Evolutionary conservation across 352 stramenopile species (phyloP).

Genomic region (Pelagophyceae sp.): DNA sequence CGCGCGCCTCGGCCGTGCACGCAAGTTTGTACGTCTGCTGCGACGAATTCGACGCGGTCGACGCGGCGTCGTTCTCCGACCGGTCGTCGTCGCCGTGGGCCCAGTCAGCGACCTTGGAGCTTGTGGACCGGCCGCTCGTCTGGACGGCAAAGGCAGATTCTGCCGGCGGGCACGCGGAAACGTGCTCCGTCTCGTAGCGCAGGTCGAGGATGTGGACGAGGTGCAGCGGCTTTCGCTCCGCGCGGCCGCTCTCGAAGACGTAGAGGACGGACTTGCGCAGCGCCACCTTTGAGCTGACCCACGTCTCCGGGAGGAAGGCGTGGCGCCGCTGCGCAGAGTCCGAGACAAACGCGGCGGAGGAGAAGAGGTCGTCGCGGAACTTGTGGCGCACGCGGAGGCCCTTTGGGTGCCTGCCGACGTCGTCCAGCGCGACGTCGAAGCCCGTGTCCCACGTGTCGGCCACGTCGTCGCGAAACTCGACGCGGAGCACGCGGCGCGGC

Average conservation of each 20-base stretch:
- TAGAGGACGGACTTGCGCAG: not conserved
- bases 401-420: not conserved
- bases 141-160: too few species aligned
- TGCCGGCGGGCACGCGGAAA: too few species aligned
- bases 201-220: not conserved
- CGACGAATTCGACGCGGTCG: too few species aligned
- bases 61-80: too few species aligned
- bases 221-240: not conserved
- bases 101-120: not conserved
- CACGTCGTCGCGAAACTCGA: not conserved
- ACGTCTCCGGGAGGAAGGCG: not conserved
- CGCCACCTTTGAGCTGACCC: not conserved
- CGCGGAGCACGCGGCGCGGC: not conserved
- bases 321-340: not conserved
- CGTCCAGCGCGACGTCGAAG: not conserved
- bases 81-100: constrained; percentile 5
- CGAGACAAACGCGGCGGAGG: not conserved
- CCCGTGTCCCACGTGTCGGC: not conserved
- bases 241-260: not conserved
- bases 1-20: too few species aligned
- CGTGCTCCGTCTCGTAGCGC: too few species aligned
- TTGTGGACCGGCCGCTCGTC: too few species aligned
- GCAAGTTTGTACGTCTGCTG: too few species aligned
- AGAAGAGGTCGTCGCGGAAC: not conserved
- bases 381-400: not conserved